Evolutionary conservation across 352 stramenopile species (phyloP), one percentile per base, ranked within the genome.

Genomic region (Thalassiosira oceanica): DNA sequence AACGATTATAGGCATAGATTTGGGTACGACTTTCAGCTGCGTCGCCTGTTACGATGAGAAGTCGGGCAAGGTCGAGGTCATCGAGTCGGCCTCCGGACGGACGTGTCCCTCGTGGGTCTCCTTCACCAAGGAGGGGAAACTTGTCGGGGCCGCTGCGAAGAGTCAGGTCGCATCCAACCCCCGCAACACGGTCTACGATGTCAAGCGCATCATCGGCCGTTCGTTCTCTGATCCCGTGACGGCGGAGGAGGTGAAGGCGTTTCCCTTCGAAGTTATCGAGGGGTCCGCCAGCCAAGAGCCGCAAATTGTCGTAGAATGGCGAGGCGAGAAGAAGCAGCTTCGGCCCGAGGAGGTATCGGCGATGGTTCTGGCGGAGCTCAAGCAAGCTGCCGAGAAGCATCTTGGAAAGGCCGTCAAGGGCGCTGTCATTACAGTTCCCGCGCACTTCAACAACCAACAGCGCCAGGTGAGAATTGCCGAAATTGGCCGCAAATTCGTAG

Each of bases 81-180:
- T 80, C 29, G 56, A 72, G 41, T 65, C 56, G 7, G 31, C 70
- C 29, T 70, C 56, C 18, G 70, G 70, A 6, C 50, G 54, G 53
- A 96, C 93, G 26, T 97, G 93, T 45, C 92, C 93, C 29, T 92
- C 92, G 27, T 95, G 87, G 69, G 92, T 97, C 53, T 94, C 86
- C 61, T 97, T 96, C 60, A 92, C 95, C 56, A 15, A 26, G 1
- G 28, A 70, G 43, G 74, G 75, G 37, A 74, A 70, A 49, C 20
- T 54, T 8, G 87, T 97, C 43, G 93, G 92, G 37, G 87, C 95
- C 76, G 91, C 91, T 54, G 92, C 92, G 49, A 96, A 96, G 85
- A 63, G 94, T 43, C 87, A 93, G 70, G 94, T 90, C 44, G 84
- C 86, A 5, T 78, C 72, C 35, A 93, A 94, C 80, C 78, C 89